Conservation (phyloP, 1,284 basidiomycete species). For the Leucocoprinus gongylophorus region DNA sequence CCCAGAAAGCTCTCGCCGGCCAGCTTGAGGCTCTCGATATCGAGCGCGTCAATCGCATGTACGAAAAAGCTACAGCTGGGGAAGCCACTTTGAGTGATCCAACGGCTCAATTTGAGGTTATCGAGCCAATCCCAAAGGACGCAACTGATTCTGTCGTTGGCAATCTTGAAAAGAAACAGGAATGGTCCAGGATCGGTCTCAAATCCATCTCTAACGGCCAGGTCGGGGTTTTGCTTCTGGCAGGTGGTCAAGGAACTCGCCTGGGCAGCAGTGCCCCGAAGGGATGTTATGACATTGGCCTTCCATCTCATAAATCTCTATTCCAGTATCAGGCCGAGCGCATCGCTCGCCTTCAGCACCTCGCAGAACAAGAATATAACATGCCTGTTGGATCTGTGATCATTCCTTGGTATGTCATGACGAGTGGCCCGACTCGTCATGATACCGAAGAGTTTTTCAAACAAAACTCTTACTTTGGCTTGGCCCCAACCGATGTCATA, state of each 20-base stretch:
- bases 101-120: slow-evolving; percentile 40
- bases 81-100: slow-evolving; percentile 50
- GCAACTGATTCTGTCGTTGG: slow-evolving; percentile 58
- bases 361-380: slow-evolving; percentile 58
- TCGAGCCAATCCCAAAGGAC: slow-evolving; percentile 75
- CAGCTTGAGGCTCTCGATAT: slow-evolving; percentile 87
- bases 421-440: slow-evolving; percentile 87
- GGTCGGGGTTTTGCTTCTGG: slow-evolving; percentile 94
- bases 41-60: slow-evolving; percentile 87
- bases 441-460: slow-evolving; percentile 87
- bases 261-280: slow-evolving; percentile 92
- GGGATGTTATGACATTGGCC: slow-evolving; percentile 95
- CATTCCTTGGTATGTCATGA: slow-evolving; percentile 99
- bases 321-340: slow-evolving; percentile 98
- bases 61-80: slow-evolving; percentile 66
- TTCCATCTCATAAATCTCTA: slow-evolving; percentile 89
- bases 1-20: slow-evolving; percentile 57
- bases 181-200: slow-evolving; percentile 75
- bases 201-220: slow-evolving; percentile 75
- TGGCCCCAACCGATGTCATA: slow-evolving; percentile 74
- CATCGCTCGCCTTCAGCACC: slow-evolving; percentile 73
- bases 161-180: slow-evolving; percentile 47
- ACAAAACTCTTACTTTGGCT: slow-evolving; percentile 78
- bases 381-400: slow-evolving; percentile 53
- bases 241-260: slow-evolving; percentile 95